Evolutionary conservation across 805 yeast species (phyloP).

Genomic region (Blastobotrys robertii): DNA sequence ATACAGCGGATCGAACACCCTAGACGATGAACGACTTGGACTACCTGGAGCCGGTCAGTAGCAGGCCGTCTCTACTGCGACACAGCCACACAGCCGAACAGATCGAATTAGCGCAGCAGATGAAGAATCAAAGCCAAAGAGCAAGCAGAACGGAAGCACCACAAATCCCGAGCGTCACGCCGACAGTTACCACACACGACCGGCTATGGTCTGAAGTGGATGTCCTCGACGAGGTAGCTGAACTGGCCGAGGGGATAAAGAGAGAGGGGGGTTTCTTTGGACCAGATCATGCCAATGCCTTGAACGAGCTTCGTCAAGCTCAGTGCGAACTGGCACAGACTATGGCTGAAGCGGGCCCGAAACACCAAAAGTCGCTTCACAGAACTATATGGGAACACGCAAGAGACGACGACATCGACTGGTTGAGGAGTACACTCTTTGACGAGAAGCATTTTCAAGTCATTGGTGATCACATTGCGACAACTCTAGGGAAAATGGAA

Average conservation of each 20-base stretch:
- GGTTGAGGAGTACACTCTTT: slow-evolving; percentile 30
- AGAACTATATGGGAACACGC: slow-evolving; percentile 24
- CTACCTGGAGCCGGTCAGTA: no score
- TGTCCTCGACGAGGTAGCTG: slow-evolving; percentile 68
- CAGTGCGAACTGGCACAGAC: slow-evolving; percentile 41
- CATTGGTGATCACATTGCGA: slow-evolving; percentile 40
- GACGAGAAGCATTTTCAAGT: slow-evolving; percentile 44
- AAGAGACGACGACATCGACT: slow-evolving; percentile 23
- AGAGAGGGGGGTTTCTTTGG: slow-evolving; percentile 30
- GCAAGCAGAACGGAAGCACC: slow-evolving; percentile 15
- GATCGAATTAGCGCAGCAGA: no score
- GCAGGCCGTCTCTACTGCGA: no score
- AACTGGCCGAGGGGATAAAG: slow-evolving; percentile 37
- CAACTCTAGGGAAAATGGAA: slow-evolving; percentile 40
- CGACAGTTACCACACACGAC: slow-evolving; percentile 61
- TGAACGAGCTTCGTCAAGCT: slow-evolving; percentile 44
- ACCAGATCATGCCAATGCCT: slow-evolving; percentile 37
- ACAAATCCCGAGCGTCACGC: slow-evolving; percentile 43
- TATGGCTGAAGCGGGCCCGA: slow-evolving; percentile 27
- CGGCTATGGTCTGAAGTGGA: slow-evolving; percentile 82
- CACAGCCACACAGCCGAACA: no score
- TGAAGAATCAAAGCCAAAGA: no score
- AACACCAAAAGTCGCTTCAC: slow-evolving; percentile 21
- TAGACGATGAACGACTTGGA: no score
- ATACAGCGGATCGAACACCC: no score